Base-by-base conservation (phyloP, 306 rosid species). In the Datisca glomerata region DNA sequence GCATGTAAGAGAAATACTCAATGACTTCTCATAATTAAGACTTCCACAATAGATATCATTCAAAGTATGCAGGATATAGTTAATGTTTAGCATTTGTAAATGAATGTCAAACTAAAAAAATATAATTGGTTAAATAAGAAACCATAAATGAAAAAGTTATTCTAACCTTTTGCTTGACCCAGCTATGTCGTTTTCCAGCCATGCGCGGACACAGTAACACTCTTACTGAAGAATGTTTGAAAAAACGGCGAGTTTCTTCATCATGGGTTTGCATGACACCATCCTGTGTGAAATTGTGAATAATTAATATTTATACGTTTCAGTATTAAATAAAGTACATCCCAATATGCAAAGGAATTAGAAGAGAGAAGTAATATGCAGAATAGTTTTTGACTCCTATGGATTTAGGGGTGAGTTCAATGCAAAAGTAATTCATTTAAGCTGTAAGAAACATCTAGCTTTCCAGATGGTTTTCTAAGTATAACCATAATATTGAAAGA, bases 241-340 rank as follows among this genome's bases (percentile, higher is more conserved):
- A 89, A 67, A 89, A 89, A 21, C 86, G 76, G 15, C 93, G 76
- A 61, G 89, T 84, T 61, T 89, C 98, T 66, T 89, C 98, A 61
- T 89, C 98, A 63, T 84, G 93, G 47, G 95, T 84, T 66, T 73
- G 79, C 98, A 89, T 89, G 60, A 89, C 69, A 56, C 98, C 98
- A 75, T 84, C 95, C 98, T 89, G 76, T 53, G n/a, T 31, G 2
- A 31, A 31, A n/a, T n/a, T n/a, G n/a, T n/a, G n/a, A 51, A 21
- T 18, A 14, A 24, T 31, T 56, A 21, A 15, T 8, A 37, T 37
- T 12, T 37, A 12, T 37, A 12, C 1, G 31, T 37, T 44, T 48
- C 41, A 48, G n/a, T n/a, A n/a, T n/a, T n/a, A n/a, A n/a, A n/a
- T n/a, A n/a, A n/a, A n/a, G n/a, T n/a, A n/a, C n/a, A n/a, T n/a